Conservation (phyloP, 1,284 basidiomycete genomes). For the Coriolopsis trogii region DNA sequence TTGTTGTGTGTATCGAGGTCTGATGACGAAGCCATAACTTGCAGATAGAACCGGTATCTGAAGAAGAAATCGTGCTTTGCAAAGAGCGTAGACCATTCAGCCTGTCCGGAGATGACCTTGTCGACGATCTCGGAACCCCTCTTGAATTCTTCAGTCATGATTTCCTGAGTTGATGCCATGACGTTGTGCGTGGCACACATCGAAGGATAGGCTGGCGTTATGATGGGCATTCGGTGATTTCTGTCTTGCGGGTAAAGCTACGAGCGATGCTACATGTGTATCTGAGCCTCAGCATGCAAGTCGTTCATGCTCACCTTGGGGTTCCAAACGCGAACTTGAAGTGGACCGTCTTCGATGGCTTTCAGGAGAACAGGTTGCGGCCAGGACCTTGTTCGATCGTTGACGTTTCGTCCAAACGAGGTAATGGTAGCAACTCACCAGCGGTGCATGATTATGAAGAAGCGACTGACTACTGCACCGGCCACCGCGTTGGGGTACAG, state of each 20-base stretch:
- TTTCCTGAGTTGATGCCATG: constrained; percentile 91
- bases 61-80: constrained; percentile 96
- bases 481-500: constrained; percentile 95
- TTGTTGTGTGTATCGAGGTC: constrained; percentile 88
- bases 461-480: constrained; percentile 94
- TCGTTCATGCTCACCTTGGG: constrained; percentile 65
- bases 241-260: constrained; percentile 93
- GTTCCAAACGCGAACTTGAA: constrained; percentile 97
- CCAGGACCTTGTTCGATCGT: constrained; percentile 77
- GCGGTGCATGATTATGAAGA: constrained; percentile 96
- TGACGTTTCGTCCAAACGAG: constrained; percentile 14
- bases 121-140: constrained; percentile 96
- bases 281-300: not conserved
- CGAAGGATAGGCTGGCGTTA: constrained; percentile 98
- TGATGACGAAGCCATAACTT: constrained; percentile 93
- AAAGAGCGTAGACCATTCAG: constrained; percentile 91
- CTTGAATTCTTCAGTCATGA: constrained; percentile 97
- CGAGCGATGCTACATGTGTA: not conserved
- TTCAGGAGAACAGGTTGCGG: constrained; percentile 96
- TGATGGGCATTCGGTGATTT: constrained; percentile 98
- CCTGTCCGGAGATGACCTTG: constrained; percentile 83
- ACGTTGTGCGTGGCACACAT: constrained; percentile 99
- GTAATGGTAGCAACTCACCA: constrained; percentile 61
- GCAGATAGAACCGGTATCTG: constrained; percentile 96
- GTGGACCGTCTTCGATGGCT: constrained; percentile 93